Evolutionary conservation across 768 basidiomycete genomes (phyloP).

Genomic region (Suillus fuscotomentosus): DNA sequence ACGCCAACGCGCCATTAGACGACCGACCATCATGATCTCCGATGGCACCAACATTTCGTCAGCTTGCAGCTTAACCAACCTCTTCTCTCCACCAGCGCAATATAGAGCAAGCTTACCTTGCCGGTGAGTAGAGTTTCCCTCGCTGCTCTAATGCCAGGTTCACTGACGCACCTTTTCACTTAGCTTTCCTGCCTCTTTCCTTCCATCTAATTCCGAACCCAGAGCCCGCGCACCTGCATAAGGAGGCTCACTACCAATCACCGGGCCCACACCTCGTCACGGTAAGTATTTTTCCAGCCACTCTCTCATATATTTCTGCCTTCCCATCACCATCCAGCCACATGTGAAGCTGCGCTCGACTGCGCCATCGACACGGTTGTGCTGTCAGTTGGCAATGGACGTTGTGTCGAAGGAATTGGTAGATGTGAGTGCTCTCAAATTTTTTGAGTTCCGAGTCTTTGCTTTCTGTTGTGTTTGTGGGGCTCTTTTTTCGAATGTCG

Average conservation of each 20-base stretch:
- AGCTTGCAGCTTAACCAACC: background rate
- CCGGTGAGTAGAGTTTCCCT: background rate
- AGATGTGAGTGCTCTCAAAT: conserved; percentile 56
- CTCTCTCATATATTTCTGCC: conserved; percentile 18
- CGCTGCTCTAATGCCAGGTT: background rate
- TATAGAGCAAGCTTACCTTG: background rate
- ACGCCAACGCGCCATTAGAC: background rate
- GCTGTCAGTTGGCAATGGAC: conserved; percentile 62
- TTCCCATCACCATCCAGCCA: conserved; percentile 25
- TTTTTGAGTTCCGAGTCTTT: background rate
- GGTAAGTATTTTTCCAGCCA: conserved; percentile 14
- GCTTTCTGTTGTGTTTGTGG: background rate
- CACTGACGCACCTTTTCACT: background rate
- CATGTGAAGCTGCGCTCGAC: conserved; percentile 53
- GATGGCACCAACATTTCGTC: background rate
- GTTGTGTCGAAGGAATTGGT: conserved; percentile 63
- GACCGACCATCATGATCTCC: background rate
- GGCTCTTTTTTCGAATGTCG: background rate
- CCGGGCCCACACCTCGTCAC: conserved; percentile 8
- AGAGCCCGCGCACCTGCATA: conserved; percentile 62
- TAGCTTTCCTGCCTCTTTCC: conserved; percentile 64
- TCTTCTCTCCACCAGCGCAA: background rate
- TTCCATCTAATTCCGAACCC: conserved; percentile 71
- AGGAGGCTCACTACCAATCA: conserved; percentile 42
- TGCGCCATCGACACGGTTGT: conserved; percentile 50